A percentile compares a stretch with the other conserved stretches of the same genome.
These are phyloP conservation scores for Sextonia rubra DNA, from an alignment of 164 flowering plant genomes.

Conservation along the genomic window DNA sequence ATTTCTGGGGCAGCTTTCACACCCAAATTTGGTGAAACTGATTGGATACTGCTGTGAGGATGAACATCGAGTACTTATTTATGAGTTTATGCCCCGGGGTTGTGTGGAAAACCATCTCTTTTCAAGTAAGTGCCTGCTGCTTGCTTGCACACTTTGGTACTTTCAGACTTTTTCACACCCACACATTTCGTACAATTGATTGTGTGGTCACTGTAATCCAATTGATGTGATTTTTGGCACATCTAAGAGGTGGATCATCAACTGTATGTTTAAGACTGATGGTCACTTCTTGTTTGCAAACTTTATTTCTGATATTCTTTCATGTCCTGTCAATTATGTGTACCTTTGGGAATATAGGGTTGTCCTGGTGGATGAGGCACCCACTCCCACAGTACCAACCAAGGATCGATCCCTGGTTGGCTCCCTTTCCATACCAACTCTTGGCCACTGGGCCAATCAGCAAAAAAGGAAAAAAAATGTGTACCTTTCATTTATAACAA, in stretches of 20 bases:
- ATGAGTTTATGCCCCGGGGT: conserved; percentile 88
- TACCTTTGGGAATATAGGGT: no score
- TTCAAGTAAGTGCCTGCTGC: conserved; percentile 50
- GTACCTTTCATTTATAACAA: no score
- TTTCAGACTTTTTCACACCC: not conserved
- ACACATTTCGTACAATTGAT: not conserved
- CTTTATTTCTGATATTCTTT: not conserved
- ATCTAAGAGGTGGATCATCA: not conserved
- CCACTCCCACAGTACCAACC: no score
- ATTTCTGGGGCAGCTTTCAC: conserved; percentile 95
- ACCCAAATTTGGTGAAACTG: conserved; percentile 89
- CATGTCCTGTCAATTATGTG: not conserved
- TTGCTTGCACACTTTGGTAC: not conserved
- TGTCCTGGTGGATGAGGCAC: no score
- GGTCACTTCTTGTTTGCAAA: not conserved
- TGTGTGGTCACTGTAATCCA: not conserved
- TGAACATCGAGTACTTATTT: conserved; percentile 79
- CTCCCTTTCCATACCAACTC: no score
- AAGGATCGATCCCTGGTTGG: no score
- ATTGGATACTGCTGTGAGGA: conserved; percentile 93
- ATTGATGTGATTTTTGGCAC: not conserved
- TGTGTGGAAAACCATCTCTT: conserved; percentile 85
- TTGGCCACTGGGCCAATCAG: no score
- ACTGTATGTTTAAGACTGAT: not conserved
- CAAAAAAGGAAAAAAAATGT: no score